Evolutionary conservation across 495 filamentous ascomycete species (phyloP).

Genomic region (Chaetomium tenue): DNA sequence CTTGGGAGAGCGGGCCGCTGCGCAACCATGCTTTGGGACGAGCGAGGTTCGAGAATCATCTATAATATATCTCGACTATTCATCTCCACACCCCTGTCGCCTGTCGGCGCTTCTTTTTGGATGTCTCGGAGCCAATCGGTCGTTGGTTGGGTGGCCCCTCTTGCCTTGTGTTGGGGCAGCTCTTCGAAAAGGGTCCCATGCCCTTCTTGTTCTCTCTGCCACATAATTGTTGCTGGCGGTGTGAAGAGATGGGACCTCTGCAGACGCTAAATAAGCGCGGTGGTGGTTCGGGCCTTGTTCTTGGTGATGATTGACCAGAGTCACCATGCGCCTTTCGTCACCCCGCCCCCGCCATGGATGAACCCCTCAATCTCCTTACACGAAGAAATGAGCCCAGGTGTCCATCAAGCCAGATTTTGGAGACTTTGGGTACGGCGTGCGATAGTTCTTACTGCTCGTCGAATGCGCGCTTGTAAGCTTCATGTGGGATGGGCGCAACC

Average conservation of each 20-base stretch:
- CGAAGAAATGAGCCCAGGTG: background rate
- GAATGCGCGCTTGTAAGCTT: background rate
- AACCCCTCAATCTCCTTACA: background rate
- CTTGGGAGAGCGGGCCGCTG: background rate
- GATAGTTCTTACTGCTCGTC: background rate
- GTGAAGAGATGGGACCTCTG: conserved; percentile 5
- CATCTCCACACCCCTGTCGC: background rate
- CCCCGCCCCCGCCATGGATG: background rate
- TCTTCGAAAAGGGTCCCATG: background rate
- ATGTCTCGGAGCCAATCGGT: conserved; percentile 13
- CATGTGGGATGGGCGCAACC: background rate
- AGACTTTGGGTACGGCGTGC: background rate
- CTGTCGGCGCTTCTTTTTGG: conserved; percentile 16
- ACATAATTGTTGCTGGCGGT: background rate
- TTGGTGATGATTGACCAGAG: conserved; percentile 7
- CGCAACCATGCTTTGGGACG: background rate
- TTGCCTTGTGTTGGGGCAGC: conserved; percentile 8
- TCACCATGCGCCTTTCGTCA: background rate
- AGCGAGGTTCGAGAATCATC: conserved; percentile 7
- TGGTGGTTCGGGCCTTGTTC: background rate
- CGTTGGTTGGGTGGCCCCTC: conserved; percentile 1
- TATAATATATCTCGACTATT: background rate
- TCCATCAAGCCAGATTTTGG: background rate
- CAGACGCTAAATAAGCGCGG: conserved; percentile 13
- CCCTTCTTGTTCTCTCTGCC: background rate